Percentiles rank a stretch among this genome's conserved stretches.
These are phyloP conservation scores for Colletotrichum phormii DNA, from an alignment of 2,329 filamentous ascomycete genomes.

Conservation along the genomic window DNA sequence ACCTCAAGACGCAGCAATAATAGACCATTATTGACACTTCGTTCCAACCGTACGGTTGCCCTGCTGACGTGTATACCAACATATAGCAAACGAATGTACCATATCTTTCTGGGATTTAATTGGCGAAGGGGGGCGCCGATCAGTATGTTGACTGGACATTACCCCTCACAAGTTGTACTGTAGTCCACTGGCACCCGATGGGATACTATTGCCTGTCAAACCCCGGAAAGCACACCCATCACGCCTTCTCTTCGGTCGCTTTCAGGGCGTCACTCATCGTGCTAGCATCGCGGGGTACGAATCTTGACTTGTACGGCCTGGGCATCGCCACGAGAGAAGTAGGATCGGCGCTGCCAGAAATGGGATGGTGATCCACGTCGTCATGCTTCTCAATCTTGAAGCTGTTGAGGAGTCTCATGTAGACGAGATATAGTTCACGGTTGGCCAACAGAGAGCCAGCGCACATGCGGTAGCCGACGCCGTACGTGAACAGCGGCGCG, in stretches of 20 bases:
- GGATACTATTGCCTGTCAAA: not conserved
- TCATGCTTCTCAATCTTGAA: slow-evolving; percentile 68
- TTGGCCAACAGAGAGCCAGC: slow-evolving; percentile 73
- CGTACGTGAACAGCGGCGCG: slow-evolving; percentile 73
- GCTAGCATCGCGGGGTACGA: slow-evolving; percentile 59
- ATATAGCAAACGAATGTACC: too few species aligned
- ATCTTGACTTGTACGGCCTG: slow-evolving; percentile 66
- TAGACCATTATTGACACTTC: too few species aligned
- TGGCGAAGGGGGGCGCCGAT: too few species aligned
- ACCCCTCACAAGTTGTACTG: too few species aligned
- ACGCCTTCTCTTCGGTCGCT: not conserved
- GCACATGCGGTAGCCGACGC: slow-evolving; percentile 76
- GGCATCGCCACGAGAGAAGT: slow-evolving; percentile 73
- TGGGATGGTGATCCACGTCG: slow-evolving; percentile 68
- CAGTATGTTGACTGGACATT: too few species aligned
- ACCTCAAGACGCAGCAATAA: too few species aligned
- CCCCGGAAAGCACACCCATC: fast-evolving
- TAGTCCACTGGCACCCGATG: too few species aligned
- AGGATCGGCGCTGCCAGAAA: slow-evolving; percentile 69
- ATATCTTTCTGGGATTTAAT: too few species aligned
- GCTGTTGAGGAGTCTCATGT: slow-evolving; percentile 70
- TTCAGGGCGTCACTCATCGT: not conserved
- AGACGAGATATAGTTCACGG: slow-evolving; percentile 73
- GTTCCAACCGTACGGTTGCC: too few species aligned
- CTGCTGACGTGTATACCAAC: too few species aligned